A percentile compares a stretch with the other conserved stretches of the same genome.
Conservation (phyloP, 2,329 filamentous ascomycete species). For the Clathrospora elynae region DNA sequence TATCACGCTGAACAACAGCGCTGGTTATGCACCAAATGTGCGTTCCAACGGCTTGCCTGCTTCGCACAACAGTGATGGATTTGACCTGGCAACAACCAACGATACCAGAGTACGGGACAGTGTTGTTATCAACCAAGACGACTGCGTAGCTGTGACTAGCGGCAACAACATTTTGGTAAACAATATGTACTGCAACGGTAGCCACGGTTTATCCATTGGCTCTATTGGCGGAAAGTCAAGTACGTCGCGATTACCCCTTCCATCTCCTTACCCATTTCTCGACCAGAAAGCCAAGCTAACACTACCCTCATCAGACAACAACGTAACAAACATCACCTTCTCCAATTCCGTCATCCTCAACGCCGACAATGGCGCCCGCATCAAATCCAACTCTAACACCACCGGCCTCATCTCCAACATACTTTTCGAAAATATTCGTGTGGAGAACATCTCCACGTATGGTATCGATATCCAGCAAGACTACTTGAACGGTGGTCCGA, state of each 20-base stretch:
- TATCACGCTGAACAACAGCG: conserved; percentile 62
- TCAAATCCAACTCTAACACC: conserved; percentile 59
- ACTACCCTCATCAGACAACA: conserved; percentile 33
- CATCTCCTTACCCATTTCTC: not conserved
- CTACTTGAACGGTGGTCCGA: conserved; percentile 53
- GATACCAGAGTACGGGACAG: conserved; percentile 50
- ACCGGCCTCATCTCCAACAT: conserved; percentile 49
- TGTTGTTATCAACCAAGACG: conserved; percentile 62
- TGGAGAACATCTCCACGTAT: conserved; percentile 52
- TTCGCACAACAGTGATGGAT: conserved; percentile 59
- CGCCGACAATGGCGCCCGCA: conserved; percentile 60
- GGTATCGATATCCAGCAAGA: conserved; percentile 58
- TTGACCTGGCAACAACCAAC: conserved; percentile 57
- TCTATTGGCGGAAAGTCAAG: conserved; percentile 53
- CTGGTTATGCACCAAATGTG: conserved; percentile 51
- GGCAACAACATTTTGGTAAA: conserved; percentile 47
- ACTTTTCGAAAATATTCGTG: conserved; percentile 23
- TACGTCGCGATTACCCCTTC: conserved; percentile 1
- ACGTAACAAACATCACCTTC: conserved; percentile 50
- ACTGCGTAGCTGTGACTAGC: conserved; percentile 62
- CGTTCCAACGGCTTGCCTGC: conserved; percentile 29
- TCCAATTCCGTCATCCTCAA: conserved; percentile 54
- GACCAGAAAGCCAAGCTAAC: not conserved
- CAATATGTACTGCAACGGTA: conserved; percentile 54
- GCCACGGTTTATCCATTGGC: conserved; percentile 63